Evolutionary conservation across 2,329 filamentous ascomycete species (phyloP).

Genomic region (Phaeosphaeria sp.): DNA sequence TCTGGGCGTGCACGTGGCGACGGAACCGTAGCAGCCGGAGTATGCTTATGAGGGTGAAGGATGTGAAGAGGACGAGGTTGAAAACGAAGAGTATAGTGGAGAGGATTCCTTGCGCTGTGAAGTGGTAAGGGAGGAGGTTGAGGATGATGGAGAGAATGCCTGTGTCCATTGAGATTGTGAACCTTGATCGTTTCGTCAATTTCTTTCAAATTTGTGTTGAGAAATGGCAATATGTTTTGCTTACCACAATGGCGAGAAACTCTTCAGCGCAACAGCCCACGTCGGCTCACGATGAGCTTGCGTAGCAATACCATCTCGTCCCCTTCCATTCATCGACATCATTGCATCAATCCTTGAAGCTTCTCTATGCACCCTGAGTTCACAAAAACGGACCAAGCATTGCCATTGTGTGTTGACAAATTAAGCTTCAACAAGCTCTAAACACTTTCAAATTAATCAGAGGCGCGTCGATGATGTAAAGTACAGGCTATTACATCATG

Average conservation of each 20-base stretch:
- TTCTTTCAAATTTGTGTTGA: background rate
- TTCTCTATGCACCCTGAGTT: background rate
- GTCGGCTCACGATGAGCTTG: slow-evolving; percentile 14
- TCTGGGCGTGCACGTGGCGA: slow-evolving; percentile 28
- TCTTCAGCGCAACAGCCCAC: slow-evolving; percentile 23
- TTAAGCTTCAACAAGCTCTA: background rate
- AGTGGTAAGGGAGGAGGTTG: slow-evolving; percentile 65
- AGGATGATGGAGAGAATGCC: slow-evolving; percentile 65
- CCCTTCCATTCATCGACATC: background rate
- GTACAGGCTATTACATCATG: slow-evolving; percentile 1
- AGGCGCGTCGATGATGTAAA: background rate
- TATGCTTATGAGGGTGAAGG: slow-evolving; percentile 16
- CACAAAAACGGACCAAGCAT: background rate
- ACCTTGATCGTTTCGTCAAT: slow-evolving; percentile 10
- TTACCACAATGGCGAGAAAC: slow-evolving; percentile 24
- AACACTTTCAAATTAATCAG: background rate
- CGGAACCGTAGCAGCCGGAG: slow-evolving; percentile 9
- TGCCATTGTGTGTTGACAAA: background rate
- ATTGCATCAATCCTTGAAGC: background rate
- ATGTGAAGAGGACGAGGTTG: slow-evolving; percentile 20
- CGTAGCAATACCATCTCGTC: background rate
- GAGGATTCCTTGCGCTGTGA: slow-evolving; percentile 53
- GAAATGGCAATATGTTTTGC: background rate
- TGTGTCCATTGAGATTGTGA: slow-evolving; percentile 40
- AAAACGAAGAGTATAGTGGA: slow-evolving; percentile 23